phyloP scores from a whole-genome alignment of 495 filamentous ascomycete species.

The Penicillium alfredii region DNA sequence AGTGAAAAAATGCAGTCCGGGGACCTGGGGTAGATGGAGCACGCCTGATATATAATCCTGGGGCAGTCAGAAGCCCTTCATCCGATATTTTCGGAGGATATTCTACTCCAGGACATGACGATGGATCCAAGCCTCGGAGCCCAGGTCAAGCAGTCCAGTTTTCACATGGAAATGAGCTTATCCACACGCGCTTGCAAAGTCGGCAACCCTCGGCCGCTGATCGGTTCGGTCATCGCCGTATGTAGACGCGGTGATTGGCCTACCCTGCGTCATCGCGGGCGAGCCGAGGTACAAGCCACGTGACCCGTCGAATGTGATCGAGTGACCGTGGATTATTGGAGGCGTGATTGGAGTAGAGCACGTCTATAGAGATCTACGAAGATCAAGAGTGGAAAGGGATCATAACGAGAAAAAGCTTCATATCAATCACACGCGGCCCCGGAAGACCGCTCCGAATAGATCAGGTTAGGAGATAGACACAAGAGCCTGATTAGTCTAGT shows the following conservation, averaged over 20 bases:
- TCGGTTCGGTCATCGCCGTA: conserved; percentile 19
- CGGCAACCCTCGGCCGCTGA: conserved; percentile 20
- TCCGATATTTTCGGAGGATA: conserved; percentile 8
- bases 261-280: conserved; percentile 26
- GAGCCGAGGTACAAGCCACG: conserved; percentile 40
- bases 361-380: too few species aligned
- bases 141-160: not conserved
- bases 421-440: conserved; percentile 14
- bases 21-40: conserved; percentile 20
- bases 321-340: too few species aligned
- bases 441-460: conserved; percentile 16
- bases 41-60: conserved; percentile 14
- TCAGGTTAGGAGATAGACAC: conserved; percentile 23
- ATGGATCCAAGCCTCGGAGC: conserved; percentile 17
- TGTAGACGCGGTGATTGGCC: conserved; percentile 11
- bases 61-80: conserved; percentile 8
- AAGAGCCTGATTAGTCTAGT: conserved; percentile 38
- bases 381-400: too few species aligned
- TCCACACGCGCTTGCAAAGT: too few species aligned
- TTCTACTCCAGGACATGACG: conserved; percentile 6
- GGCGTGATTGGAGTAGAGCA: too few species aligned
- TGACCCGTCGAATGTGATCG: too few species aligned
- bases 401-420: conserved; percentile 5
- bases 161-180: not conserved
- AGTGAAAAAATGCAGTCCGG: conserved; percentile 22